Evolutionary conservation across 441 rosid species (phyloP).

Genomic region (Erysimum cheiri): DNA sequence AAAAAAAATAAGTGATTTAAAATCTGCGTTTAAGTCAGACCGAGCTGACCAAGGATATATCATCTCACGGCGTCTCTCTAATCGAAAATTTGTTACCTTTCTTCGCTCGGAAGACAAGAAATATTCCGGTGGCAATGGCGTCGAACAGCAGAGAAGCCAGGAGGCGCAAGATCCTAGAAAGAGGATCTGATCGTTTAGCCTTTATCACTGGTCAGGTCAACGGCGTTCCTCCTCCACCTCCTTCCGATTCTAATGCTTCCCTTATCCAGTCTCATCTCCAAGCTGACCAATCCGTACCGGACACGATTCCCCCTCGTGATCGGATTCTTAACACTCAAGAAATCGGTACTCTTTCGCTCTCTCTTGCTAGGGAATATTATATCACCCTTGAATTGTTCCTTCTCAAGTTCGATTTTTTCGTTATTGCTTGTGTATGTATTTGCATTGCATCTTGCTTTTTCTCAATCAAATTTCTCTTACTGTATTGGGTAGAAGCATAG

Average conservation of each 20-base stretch:
- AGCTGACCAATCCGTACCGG: conserved; percentile 44
- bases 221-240: conserved; percentile 50
- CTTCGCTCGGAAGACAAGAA: background rate
- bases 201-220: conserved; percentile 68
- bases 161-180: conserved; percentile 75
- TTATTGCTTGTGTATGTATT: conserved; percentile 11
- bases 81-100: conserved; percentile 8
- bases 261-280: conserved; percentile 40
- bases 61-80: conserved; percentile 1
- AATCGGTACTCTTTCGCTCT: conserved; percentile 42
- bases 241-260: conserved; percentile 42
- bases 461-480: background rate
- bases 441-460: conserved; percentile 24
- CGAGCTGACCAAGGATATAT: background rate
- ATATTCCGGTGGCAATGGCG: conserved; percentile 53
- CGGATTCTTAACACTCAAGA: conserved; percentile 43
- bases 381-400: background rate
- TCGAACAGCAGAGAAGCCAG: conserved; percentile 72
- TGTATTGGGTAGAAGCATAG: conserved; percentile 1
- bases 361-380: conserved; percentile 8
- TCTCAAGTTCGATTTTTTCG: conserved; percentile 9
- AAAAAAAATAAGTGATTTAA: background rate
- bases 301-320: conserved; percentile 28
- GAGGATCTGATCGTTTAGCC: conserved; percentile 92
- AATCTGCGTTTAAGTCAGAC: conserved; percentile 17